Conservation (phyloP, 345 rosid genomes). For the Acer negundo region DNA sequence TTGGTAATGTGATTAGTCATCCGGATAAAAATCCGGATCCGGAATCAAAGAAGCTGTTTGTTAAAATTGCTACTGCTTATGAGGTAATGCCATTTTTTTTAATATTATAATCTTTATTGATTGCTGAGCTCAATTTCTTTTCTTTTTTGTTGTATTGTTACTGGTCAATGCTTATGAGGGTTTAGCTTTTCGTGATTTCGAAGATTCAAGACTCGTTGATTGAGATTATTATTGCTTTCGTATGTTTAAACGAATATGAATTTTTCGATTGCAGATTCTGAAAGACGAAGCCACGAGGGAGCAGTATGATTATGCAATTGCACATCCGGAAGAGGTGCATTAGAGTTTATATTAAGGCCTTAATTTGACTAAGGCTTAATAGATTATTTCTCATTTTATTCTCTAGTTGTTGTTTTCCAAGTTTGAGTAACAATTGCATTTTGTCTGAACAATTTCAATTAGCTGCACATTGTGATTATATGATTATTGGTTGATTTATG, state of each 20-base stretch:
- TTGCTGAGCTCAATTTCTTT: background rate
- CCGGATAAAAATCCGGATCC: constrained; percentile 99
- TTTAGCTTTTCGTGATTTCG: background rate
- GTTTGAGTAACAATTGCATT: background rate
- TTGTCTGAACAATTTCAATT: background rate
- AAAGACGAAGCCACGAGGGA: constrained; percentile 95
- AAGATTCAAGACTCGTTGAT: background rate
- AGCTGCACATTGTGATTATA: too few relatives aligned
- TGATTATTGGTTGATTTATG: too few relatives aligned
- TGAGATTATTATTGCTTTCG: background rate
- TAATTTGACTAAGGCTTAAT: background rate
- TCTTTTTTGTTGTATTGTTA: background rate
- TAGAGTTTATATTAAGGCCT: background rate
- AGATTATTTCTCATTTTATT: background rate
- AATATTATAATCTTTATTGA: background rate
- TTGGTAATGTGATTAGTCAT: constrained; percentile 51
- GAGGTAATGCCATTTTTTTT: constrained; percentile 50
- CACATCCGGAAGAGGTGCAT: constrained; percentile 90
- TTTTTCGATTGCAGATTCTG: constrained; percentile 61
- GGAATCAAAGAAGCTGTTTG: constrained; percentile 82
- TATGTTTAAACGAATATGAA: background rate
- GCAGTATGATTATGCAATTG: constrained; percentile 94
- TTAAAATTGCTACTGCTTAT: constrained; percentile 94
- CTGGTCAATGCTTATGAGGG: background rate
- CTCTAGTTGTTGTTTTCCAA: background rate